Evolutionary conservation across 352 stramenopile species (phyloP), one percentile per base, ranked within the genome.

Genomic region (Phytophthora idaei): DNA sequence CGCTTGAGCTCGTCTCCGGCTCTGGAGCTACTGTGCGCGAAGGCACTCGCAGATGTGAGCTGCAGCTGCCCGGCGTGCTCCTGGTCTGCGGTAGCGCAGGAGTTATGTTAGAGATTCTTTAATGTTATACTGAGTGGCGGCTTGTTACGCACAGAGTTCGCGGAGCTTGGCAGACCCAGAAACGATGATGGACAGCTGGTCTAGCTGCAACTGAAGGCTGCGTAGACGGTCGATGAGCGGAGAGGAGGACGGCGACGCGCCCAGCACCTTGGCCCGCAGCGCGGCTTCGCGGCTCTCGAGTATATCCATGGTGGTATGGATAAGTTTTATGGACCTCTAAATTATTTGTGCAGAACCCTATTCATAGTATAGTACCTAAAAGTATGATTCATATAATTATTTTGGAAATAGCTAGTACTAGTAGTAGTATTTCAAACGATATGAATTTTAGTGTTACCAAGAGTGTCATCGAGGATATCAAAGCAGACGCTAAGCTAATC

Each of bases 1-100:
- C 83, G 78, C 58, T 92, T 82, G 55, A 92, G 71, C 53, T 86
- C 77, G 27, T 89, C 76, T 1, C 75, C 68, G 0, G 61, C 17
- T 36, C 50, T 54, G 3, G 74, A 62, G 28, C 61, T 71, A 12
- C 36, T 54, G 32, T 71, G 57, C 2, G 62, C 50, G 9, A 83
- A 62, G 5, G 56, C n/a, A 28, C 42, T 75, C 0, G 56, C 69
- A n/a, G 65, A 73, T 28, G 73, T 61, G 27, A 89, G 58, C 53
- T 84, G 69, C 4, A 91, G 46, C 1, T 80, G 65, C 4, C 51
- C 49, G 12, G 57, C 47, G 42, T 80, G 70, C 29, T 73, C 76
- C 34, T 77, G 48, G 42, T 90, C 82, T 90, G 34, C 5, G 37
- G 2, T 1, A 9, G 42, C 36, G 8, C 0, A 11, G 4, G 39